These are phyloP conservation scores for Pulveroboletus sp. DNA, from an alignment of 768 basidiomycete species.

Conservation along the genomic window DNA sequence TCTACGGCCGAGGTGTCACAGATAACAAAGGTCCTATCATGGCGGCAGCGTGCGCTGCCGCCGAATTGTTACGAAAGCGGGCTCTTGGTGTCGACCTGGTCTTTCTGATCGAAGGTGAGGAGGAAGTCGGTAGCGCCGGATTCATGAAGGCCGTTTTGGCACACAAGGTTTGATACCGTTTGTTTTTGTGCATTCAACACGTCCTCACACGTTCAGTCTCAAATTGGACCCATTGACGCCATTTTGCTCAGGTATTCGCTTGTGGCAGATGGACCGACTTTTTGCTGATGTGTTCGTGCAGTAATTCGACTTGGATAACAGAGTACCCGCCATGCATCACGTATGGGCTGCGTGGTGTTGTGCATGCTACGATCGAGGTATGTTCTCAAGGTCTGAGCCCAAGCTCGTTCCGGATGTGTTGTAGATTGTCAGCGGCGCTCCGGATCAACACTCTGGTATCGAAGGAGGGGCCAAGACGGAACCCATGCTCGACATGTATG, in stretches of 20 bases:
- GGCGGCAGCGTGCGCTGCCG: slow-evolving; percentile 86
- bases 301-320: slow-evolving; percentile 97
- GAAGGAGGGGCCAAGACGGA: slow-evolving; percentile 88
- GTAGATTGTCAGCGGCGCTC: slow-evolving; percentile 67
- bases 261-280: neutral
- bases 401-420: neutral
- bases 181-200: neutral
- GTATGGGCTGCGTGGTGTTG: slow-evolving; percentile 91
- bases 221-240: slow-evolving; percentile 84
- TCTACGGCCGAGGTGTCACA: slow-evolving; percentile 88
- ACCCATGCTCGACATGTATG: slow-evolving; percentile 92
- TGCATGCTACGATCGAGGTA: slow-evolving; percentile 81
- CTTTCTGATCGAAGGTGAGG: slow-evolving; percentile 93
- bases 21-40: slow-evolving; percentile 97
- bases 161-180: slow-evolving; percentile 56
- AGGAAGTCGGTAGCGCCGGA: slow-evolving; percentile 89
- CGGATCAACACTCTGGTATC: slow-evolving; percentile 91
- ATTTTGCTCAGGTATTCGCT: slow-evolving; percentile 74
- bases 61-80: slow-evolving; percentile 68
- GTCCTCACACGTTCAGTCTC: slow-evolving; percentile 44
- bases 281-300: slow-evolving; percentile 25
- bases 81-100: slow-evolving; percentile 84
- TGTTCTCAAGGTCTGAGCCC: neutral
- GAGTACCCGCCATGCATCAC: slow-evolving; percentile 92
- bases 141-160: slow-evolving; percentile 74